phyloP scores from a whole-genome alignment of 2,329 filamentous ascomycete genomes.

The Akanthomyces lecanii region DNA sequence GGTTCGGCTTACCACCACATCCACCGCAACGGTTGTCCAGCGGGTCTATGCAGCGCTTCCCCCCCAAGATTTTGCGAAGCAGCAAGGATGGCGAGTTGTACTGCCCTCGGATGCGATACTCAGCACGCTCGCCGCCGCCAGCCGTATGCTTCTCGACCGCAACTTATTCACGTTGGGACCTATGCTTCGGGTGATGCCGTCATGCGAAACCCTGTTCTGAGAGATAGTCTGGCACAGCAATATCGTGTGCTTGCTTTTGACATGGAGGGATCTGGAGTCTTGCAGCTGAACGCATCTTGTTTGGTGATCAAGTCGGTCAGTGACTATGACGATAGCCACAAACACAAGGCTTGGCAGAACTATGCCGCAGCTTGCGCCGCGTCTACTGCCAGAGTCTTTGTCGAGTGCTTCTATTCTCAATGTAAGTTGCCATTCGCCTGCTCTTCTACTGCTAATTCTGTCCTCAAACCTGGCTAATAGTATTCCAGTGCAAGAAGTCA shows the following conservation, averaged over 20 bases:
- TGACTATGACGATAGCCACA: constrained; percentile 38
- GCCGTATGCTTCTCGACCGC: neutral
- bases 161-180: neutral
- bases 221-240: neutral
- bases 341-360: constrained; percentile 22
- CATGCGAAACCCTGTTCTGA: neutral
- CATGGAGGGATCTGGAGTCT: neutral
- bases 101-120: neutral
- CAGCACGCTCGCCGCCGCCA: neutral
- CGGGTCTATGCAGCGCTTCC: neutral
- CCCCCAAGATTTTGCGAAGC: neutral
- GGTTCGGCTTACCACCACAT: neutral
- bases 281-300: constrained; percentile 11
- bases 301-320: constrained; percentile 35
- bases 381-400: constrained; percentile 15
- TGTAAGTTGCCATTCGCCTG: neutral
- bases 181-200: constrained; percentile 1
- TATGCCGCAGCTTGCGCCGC: constrained; percentile 20
- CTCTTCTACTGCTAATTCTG: no score
- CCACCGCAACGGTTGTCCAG: neutral
- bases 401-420: neutral
- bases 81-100: neutral
- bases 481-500: no score
- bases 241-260: neutral
- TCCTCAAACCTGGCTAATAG: no score